A percentile compares a stretch with the other conserved stretches of the same genome.
phyloP scores from a whole-genome alignment of 148 eudicot genomes.

The Fagopyrum tataricum region DNA sequence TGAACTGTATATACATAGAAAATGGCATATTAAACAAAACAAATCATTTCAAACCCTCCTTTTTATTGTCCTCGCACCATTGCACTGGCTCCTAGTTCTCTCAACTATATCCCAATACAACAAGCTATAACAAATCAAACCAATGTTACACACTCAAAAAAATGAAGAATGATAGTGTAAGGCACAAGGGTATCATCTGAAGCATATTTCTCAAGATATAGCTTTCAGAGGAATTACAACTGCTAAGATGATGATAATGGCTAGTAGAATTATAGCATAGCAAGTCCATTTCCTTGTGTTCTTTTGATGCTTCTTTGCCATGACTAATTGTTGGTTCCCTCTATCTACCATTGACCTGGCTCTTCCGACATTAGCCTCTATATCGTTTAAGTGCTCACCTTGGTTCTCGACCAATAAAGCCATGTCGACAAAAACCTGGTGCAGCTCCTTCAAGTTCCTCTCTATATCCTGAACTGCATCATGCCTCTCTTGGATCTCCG shows the following conservation, averaged over 20 bases:
- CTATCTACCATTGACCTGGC: background rate
- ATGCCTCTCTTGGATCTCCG: constrained; percentile 15
- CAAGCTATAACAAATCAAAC: background rate
- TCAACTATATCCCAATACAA: background rate
- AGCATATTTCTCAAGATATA: background rate
- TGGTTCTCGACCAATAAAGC: background rate
- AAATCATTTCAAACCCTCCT: background rate
- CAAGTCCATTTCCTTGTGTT: constrained; percentile 13
- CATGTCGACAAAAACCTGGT: constrained; percentile 14
- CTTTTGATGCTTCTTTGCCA: constrained; percentile 8
- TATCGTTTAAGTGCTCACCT: constrained; percentile 9
- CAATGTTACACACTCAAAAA: background rate
- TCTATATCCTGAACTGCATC: constrained; percentile 13
- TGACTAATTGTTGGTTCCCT: background rate
- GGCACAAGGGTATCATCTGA: background rate
- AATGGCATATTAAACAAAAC: background rate
- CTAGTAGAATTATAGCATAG: constrained; percentile 6
- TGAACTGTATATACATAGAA: constrained; percentile 1
- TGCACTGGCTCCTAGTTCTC: background rate
- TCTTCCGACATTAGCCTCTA: constrained; percentile 7
- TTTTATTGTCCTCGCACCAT: background rate
- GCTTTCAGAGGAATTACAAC: constrained; percentile 5
- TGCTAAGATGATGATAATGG: constrained; percentile 5
- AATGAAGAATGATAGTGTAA: background rate
- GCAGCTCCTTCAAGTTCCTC: constrained; percentile 9